Conservation (phyloP, 1,284 basidiomycete genomes). For the Boletellus deceptivus region DNA sequence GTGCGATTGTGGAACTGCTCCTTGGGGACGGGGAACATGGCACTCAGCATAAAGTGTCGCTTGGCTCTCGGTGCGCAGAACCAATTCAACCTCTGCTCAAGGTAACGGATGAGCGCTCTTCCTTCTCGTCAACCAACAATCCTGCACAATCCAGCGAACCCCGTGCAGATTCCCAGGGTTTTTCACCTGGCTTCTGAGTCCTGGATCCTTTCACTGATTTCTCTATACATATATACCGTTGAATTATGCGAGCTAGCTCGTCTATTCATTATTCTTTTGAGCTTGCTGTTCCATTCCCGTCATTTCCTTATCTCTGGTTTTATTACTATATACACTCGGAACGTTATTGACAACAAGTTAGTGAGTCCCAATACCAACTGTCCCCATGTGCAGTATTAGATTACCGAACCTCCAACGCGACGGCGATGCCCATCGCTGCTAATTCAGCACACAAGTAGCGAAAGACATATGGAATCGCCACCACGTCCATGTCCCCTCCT, state of each 20-base stretch:
- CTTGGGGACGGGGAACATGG: conserved; percentile 38
- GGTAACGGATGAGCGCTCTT: background rate
- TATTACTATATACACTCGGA: conserved; percentile 16
- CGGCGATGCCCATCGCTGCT: conserved; percentile 84
- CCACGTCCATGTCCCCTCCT: conserved; percentile 85
- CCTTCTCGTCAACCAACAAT: background rate
- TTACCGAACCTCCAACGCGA: conserved; percentile 63
- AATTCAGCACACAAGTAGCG: conserved; percentile 84
- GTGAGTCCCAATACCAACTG: background rate
- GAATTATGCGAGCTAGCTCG: conserved; percentile 18
- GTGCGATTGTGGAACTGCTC: conserved; percentile 49
- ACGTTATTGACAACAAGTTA: conserved; percentile 2
- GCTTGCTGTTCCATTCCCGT: conserved; percentile 15
- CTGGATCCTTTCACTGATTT: background rate
- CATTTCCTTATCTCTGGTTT: conserved; percentile 13
- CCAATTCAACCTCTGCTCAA: conserved; percentile 1
- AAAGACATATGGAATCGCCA: conserved; percentile 96
- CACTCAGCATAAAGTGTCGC: background rate
- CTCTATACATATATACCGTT: conserved; percentile 10
- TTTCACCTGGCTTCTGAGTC: conserved; percentile 7
- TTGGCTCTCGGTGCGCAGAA: conserved; percentile 1
- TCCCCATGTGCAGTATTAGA: conserved; percentile 16
- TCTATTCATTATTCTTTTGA: conserved; percentile 14
- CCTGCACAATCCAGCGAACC: conserved; percentile 6
- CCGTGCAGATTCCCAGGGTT: conserved; percentile 15